phyloP scores from a whole-genome alignment of 306 rosid species.

The Trichosanthes truncata region DNA sequence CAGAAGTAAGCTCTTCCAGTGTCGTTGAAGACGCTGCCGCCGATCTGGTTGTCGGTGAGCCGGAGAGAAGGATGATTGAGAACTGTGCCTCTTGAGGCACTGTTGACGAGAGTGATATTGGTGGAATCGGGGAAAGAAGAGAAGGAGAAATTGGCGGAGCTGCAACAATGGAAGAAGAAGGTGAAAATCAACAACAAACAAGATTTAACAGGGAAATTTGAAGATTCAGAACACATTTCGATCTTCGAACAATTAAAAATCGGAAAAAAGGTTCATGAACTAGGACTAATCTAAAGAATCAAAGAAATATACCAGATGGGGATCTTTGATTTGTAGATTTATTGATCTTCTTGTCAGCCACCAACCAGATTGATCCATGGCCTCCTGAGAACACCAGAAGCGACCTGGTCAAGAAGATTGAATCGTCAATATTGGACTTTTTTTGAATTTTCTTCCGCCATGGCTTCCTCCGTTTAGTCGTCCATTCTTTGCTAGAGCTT shows the following conservation, averaged over 20 bases:
- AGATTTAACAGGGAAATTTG: neutral
- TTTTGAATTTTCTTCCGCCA: neutral
- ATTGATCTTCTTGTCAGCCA: neutral
- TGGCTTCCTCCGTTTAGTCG: neutral
- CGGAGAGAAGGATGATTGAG: neutral
- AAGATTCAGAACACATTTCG: neutral
- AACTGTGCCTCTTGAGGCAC: neutral
- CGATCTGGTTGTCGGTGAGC: constrained; percentile 4
- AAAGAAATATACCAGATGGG: neutral
- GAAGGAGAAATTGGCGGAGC: constrained; percentile 4
- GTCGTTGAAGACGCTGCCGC: neutral
- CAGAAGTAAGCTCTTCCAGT: constrained; percentile 7
- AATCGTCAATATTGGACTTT: neutral
- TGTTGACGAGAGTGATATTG: neutral
- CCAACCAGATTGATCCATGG: neutral
- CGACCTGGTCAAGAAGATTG: neutral
- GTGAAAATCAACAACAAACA: neutral
- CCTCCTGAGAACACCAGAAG: neutral
- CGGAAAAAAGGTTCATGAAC: neutral
- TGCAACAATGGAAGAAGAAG: neutral
- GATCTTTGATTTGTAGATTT: neutral
- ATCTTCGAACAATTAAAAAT: no score
- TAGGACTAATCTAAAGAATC: neutral
- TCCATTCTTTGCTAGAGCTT: neutral
- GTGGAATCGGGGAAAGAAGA: neutral